Percentiles rank a stretch among this genome's conserved stretches.
Evolutionary conservation across 192 early-diverging fungal genomes (phyloP).

Genomic region (Coemansia sp.): DNA sequence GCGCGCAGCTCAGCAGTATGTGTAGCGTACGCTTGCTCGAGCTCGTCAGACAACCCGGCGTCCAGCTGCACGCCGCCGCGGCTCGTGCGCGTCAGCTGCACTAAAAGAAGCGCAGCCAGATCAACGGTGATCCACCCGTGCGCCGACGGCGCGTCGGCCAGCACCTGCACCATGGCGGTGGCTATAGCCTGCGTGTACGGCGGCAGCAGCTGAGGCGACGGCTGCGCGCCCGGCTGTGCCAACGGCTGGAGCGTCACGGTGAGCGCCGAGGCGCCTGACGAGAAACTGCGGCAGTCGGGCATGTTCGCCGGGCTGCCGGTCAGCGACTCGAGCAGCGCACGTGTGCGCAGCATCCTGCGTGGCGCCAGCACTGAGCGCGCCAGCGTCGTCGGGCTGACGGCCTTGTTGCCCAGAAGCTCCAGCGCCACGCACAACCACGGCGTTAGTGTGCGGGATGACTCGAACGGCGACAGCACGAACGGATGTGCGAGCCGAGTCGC

Average conservation of each 20-base stretch:
- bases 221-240: not conserved
- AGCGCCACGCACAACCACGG: conserved; percentile 43
- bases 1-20: conserved; percentile 40
- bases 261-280: conserved; percentile 1
- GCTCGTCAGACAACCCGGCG: conserved; percentile 16
- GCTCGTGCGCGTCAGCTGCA: conserved; percentile 18
- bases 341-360: conserved; percentile 44
- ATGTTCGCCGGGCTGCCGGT: conserved; percentile 21
- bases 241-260: conserved; percentile 4
- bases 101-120: conserved; percentile 31
- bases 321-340: conserved; percentile 42
- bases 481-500: conserved; percentile 11
- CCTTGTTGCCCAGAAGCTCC: conserved; percentile 46
- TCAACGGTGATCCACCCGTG: conserved; percentile 35
- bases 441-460: conserved; percentile 35
- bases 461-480: conserved; percentile 41
- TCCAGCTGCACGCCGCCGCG: conserved; percentile 25
- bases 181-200: conserved; percentile 24
- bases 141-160: conserved; percentile 21
- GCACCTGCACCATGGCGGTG: conserved; percentile 35
- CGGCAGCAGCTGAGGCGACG: conserved; percentile 6
- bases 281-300: conserved; percentile 33
- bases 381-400: conserved; percentile 42
- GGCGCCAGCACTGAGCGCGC: conserved; percentile 46
- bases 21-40: conserved; percentile 17